Conservation (phyloP, 2,329 filamentous ascomycete genomes). For the Fusarium nelsonii region DNA sequence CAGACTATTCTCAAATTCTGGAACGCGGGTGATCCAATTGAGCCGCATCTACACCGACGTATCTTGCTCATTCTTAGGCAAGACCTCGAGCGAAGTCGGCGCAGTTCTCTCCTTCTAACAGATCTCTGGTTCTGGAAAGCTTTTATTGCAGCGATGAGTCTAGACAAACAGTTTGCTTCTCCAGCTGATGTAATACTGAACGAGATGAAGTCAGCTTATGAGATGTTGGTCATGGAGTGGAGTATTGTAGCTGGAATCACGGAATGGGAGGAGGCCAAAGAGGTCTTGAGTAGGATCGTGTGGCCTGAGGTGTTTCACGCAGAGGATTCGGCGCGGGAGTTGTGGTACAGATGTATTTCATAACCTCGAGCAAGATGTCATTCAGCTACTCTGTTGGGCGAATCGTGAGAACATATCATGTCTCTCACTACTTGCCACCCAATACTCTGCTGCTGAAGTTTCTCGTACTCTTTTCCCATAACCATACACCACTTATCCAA, state of each 20-base stretch:
- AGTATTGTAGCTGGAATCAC: background rate
- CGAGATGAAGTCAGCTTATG: background rate
- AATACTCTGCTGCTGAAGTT: constrained; percentile 40
- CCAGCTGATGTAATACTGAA: background rate
- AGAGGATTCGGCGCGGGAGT: background rate
- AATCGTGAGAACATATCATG: constrained; percentile 5
- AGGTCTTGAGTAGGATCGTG: constrained; percentile 3
- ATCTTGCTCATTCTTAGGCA: constrained; percentile 27
- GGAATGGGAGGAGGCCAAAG: constrained; percentile 12
- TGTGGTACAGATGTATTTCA: constrained; percentile 22
- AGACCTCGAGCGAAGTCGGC: constrained; percentile 11
- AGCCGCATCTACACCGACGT: constrained; percentile 20
- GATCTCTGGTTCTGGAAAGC: constrained; percentile 43
- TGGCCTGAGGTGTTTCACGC: constrained; percentile 17
- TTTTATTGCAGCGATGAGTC: constrained; percentile 36
- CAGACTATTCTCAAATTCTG: constrained; percentile 27
- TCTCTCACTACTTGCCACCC: constrained; percentile 41
- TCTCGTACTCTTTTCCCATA: constrained; percentile 36
- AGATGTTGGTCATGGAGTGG: constrained; percentile 24
- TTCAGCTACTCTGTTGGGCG: background rate
- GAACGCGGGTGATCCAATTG: constrained; percentile 39
- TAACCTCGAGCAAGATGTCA: background rate
- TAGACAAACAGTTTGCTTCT: constrained; percentile 4
- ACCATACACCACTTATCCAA: constrained; percentile 45
- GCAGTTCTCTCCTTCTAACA: background rate